A percentile compares a stretch with the other conserved stretches of the same genome.
Evolutionary conservation across 768 basidiomycete species (phyloP).

Genomic region (Suillus spraguei): DNA sequence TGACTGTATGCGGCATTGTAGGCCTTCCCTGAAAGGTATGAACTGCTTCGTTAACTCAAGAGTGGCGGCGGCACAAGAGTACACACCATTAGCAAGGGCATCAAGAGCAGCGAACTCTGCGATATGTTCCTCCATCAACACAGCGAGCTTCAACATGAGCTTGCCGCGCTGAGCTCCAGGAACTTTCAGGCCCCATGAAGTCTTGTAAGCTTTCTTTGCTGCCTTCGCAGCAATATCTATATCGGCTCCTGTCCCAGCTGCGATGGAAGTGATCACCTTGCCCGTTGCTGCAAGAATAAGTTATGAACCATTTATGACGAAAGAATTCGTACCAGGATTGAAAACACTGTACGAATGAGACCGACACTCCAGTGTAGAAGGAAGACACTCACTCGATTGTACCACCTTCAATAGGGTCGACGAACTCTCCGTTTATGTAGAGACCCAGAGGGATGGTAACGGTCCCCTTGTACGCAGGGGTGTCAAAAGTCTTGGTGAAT

Average conservation of each 20-base stretch:
- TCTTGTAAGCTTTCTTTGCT: conserved; percentile 58
- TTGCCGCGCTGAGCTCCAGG: conserved; percentile 52
- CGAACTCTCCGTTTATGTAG: conserved; percentile 60
- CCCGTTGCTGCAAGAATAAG: conserved; percentile 51
- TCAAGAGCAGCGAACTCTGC: conserved; percentile 71
- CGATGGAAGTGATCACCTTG: conserved; percentile 54
- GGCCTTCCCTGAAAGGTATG: conserved; percentile 10
- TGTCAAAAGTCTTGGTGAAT: conserved; percentile 53
- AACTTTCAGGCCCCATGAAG: conserved; percentile 62
- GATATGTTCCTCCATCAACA: conserved; percentile 58
- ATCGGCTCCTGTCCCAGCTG: conserved; percentile 60
- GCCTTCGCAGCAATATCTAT: conserved; percentile 70
- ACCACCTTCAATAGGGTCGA: conserved; percentile 52
- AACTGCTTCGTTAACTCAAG: not conserved
- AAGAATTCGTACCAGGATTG: conserved; percentile 47
- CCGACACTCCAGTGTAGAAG: not conserved
- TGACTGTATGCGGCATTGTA: conserved; percentile 11
- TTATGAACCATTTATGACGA: conserved; percentile 1
- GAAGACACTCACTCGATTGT: conserved; percentile 59
- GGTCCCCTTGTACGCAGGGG: conserved; percentile 57
- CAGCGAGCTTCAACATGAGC: conserved; percentile 61
- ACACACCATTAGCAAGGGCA: conserved; percentile 59
- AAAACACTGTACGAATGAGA: conserved; percentile 44
- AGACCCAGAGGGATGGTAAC: conserved; percentile 60
- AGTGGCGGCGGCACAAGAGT: conserved; percentile 21